phyloP scores from a whole-genome alignment of 768 basidiomycete genomes.

The Kwoniella dejecticola region DNA sequence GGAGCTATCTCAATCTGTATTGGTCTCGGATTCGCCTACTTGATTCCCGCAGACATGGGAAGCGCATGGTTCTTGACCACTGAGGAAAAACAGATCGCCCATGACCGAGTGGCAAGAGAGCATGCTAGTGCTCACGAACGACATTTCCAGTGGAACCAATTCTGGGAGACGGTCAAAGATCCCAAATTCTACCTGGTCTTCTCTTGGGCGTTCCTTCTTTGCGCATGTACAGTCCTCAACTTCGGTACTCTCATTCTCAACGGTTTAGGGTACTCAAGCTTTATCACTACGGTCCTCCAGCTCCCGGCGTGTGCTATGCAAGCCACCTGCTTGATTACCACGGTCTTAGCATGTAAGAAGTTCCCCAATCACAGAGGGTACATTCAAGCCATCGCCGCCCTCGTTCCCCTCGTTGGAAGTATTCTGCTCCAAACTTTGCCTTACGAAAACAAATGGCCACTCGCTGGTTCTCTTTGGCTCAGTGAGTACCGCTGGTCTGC shows the following conservation, averaged over 20 bases:
- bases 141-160: conserved; percentile 29
- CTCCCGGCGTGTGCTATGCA: conserved; percentile 32
- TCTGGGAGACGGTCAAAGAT: conserved; percentile 32
- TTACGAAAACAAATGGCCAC: conserved; percentile 27
- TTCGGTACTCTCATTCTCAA: conserved; percentile 38
- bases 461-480: conserved; percentile 28
- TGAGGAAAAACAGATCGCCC: conserved; percentile 30
- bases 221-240: conserved; percentile 28
- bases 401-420: conserved; percentile 32
- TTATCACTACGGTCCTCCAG: conserved; percentile 29
- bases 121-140: conserved; percentile 30
- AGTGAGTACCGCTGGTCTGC: not conserved
- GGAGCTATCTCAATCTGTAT: conserved; percentile 28
- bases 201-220: conserved; percentile 33
- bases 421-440: conserved; percentile 31
- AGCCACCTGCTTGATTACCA: conserved; percentile 19
- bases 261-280: conserved; percentile 28
- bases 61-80: conserved; percentile 37
- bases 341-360: conserved; percentile 12
- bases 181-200: conserved; percentile 26
- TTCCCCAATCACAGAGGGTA: conserved; percentile 28
- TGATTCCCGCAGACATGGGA: conserved; percentile 25
- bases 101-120: conserved; percentile 35
- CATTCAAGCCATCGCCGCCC: conserved; percentile 26
- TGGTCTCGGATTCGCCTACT: conserved; percentile 26